These are phyloP conservation scores for Fusarium subglutinans DNA, from an alignment of 2,329 filamentous ascomycete species.

Conservation along the genomic window DNA sequence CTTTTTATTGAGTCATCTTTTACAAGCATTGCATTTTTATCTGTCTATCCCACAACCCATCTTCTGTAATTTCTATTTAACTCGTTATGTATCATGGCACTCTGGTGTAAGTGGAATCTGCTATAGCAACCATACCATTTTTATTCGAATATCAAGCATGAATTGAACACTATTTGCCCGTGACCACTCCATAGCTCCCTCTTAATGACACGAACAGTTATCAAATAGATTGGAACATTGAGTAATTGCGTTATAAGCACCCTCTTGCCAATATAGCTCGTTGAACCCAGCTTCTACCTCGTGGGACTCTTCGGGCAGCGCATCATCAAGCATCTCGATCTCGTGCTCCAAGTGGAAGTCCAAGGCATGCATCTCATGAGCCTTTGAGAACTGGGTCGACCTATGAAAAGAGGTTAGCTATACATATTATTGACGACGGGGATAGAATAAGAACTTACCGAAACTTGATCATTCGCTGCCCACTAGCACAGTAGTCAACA, in stretches of 20 bases:
- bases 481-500: constrained; percentile 8
- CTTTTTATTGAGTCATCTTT: background rate
- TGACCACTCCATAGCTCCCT: no score
- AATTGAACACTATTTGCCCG: no score
- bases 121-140: background rate
- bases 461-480: constrained; percentile 20
- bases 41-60: background rate
- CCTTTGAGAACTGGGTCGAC: constrained; percentile 27
- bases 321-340: background rate
- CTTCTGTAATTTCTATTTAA: background rate
- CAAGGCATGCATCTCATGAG: constrained; percentile 16
- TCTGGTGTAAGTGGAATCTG: background rate
- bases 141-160: background rate
- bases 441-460: constrained; percentile 5
- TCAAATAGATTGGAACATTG: constrained; percentile 17
- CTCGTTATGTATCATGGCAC: background rate
- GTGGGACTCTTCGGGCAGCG: background rate
- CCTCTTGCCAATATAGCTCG: background rate
- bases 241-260: background rate
- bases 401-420: constrained; percentile 11
- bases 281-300: background rate
- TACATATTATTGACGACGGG: background rate
- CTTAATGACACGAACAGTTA: constrained; percentile 19
- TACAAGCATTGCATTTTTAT: background rate
- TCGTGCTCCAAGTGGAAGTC: constrained; percentile 2